Evolutionary conservation across 2,329 filamentous ascomycete genomes (phyloP).

Genomic region (Aureobasidium uvarum): DNA sequence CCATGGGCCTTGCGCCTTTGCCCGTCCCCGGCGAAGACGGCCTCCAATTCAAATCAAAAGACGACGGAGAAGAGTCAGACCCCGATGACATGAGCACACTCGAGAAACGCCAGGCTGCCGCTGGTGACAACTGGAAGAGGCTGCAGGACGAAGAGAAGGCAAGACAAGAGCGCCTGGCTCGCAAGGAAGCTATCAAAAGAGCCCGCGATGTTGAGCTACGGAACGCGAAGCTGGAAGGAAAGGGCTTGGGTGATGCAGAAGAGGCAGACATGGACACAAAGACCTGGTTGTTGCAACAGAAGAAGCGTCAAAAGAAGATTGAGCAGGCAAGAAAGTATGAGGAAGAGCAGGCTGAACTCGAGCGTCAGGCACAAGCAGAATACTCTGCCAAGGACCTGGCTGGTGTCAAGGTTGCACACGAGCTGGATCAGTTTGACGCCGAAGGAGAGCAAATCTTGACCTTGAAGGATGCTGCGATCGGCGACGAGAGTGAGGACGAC

Average conservation of each 20-base stretch:
- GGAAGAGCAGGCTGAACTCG: conserved; percentile 72
- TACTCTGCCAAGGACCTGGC: conserved; percentile 85
- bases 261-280: conserved; percentile 71
- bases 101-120: conserved; percentile 71
- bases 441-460: conserved; percentile 81
- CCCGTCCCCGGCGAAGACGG: conserved; percentile 68
- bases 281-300: conserved; percentile 82
- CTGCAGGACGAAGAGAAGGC: conserved; percentile 66
- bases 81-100: conserved; percentile 78
- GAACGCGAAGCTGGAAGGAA: conserved; percentile 72
- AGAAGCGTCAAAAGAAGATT: conserved; percentile 92
- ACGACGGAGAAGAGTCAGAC: conserved; percentile 54
- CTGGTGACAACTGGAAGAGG: conserved; percentile 72
- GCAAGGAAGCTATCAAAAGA: conserved; percentile 79
- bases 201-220: conserved; percentile 81
- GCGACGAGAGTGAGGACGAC: conserved; percentile 77
- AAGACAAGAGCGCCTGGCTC: conserved; percentile 75
- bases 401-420: conserved; percentile 89
- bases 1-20: conserved; percentile 85
- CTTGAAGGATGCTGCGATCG: conserved; percentile 87
- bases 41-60: conserved; percentile 56
- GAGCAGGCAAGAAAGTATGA: conserved; percentile 67
- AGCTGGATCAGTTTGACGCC: conserved; percentile 75
- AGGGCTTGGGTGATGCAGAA: conserved; percentile 75
- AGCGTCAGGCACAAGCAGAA: conserved; percentile 64